A percentile compares a stretch with the other conserved stretches of the same genome.
phyloP scores from a whole-genome alignment of 2,329 filamentous ascomycete genomes.

The Pezicula radicicola region DNA sequence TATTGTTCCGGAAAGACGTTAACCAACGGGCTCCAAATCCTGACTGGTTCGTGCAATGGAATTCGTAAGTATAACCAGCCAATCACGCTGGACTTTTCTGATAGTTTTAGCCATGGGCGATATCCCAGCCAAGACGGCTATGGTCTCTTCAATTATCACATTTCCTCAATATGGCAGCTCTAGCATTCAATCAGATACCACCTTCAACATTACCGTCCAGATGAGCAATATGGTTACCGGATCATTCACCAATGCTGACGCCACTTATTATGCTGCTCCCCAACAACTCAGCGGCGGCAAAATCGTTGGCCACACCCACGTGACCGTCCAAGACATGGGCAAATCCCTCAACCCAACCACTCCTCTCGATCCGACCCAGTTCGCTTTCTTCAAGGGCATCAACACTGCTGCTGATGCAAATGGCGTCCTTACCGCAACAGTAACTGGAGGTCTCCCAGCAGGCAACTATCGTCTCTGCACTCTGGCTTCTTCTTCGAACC shows the following conservation, averaged over 20 bases:
- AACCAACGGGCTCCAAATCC: conserved; percentile 59
- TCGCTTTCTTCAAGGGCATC: conserved; percentile 40
- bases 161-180: conserved; percentile 15
- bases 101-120: conserved; percentile 30
- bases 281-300: conserved; percentile 30
- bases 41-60: conserved; percentile 57
- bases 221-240: conserved; percentile 32
- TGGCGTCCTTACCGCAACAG: conserved; percentile 33
- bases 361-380: conserved; percentile 28
- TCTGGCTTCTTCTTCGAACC: conserved; percentile 37
- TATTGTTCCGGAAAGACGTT: conserved; percentile 35
- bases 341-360: conserved; percentile 24
- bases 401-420: conserved; percentile 36
- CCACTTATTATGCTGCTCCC: conserved; percentile 36
- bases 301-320: conserved; percentile 35
- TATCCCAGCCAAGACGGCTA: conserved; percentile 17
- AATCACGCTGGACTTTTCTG: conserved; percentile 1
- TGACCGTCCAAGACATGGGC: conserved; percentile 35
- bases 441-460: conserved; percentile 36
- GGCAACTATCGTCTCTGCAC: conserved; percentile 43
- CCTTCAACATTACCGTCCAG: conserved; percentile 29
- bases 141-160: conserved; percentile 20
- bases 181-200: conserved; percentile 9
- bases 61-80: conserved; percentile 24
- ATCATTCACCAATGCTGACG: conserved; percentile 34